Base-by-base conservation (phyloP, 768 basidiomycete genomes). In the Trametes maxima region DNA sequence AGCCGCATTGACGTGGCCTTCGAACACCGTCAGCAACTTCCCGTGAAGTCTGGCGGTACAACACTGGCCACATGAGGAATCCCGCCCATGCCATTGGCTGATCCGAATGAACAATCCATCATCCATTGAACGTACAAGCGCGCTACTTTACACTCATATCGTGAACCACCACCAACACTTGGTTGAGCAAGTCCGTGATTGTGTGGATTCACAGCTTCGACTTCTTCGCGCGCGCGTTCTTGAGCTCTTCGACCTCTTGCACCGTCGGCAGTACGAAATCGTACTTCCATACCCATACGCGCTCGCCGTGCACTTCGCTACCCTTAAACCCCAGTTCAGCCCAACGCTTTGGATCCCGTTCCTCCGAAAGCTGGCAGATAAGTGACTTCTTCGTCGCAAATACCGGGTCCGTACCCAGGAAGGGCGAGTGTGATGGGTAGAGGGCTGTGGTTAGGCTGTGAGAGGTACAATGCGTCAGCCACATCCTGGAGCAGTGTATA, bases 331-430 rank as follows among this genome's bases (percentile, higher is more conserved):
- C 74, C 62, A 71, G 65, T 44, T 68, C 67, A 10, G 35, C 52
- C 74, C 74, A 75, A 17, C 67, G 59, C 40, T 50, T 44, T 6
- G 71, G 67, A 35, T 75, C 71, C 5, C 47, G 57, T 57, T 71
- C 72, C 44, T 71, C 69, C 3, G 56, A 57, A 35, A 75, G 64
- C 22, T 70, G 61, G 58, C 70, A 71, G 51, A 75, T 68, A 28
- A 75, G 72, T 40, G 71, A 72, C 61, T 72, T 74, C 68, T 70
- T 72, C 2, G 74, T 75, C 35, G 74, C 74, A 53, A 75, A 75
- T 2, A 75, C 74, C 33, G 74, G 74, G 61, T 75, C 74, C 0
- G 73, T 75, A 45, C 74, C 74, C 11, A 75, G 71, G 70, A 75
- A 75, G 17, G 74, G 74, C 28, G 72, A 73, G 59, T 73, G 70